A percentile compares a stretch with the other conserved stretches of the same genome.
Conservation (phyloP, 176 grass and related monocot species). For the Raddia distichophylla region DNA sequence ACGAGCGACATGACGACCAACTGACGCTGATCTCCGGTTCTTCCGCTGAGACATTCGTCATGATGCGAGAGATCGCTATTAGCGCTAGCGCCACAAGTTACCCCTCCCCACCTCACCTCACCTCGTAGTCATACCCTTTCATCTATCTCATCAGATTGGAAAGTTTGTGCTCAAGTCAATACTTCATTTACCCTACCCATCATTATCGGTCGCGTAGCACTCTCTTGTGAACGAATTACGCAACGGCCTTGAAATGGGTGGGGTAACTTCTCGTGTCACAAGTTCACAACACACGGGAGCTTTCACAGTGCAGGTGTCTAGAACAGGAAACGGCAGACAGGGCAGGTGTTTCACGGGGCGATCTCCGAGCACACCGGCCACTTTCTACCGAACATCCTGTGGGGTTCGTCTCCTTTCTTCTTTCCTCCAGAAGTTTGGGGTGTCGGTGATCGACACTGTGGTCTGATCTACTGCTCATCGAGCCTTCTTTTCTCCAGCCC, state of each 20-base stretch:
- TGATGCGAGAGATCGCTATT: not conserved
- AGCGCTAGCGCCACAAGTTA: not conserved
- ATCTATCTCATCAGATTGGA: not conserved
- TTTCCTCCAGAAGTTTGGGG: not conserved
- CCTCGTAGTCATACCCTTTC: not conserved
- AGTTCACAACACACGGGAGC: not conserved
- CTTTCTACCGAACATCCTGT: conserved; percentile 28
- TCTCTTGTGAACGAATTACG: not conserved
- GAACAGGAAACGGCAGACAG: not conserved
- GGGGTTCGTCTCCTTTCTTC: not conserved
- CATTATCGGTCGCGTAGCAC: too few species aligned
- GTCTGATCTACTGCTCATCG: not conserved
- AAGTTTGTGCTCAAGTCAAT: not conserved
- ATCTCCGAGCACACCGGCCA: conserved; percentile 11
- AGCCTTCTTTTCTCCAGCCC: not conserved
- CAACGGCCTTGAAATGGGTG: not conserved
- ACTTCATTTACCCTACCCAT: too few species aligned
- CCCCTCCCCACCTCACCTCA: too few species aligned
- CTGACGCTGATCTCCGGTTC: not conserved
- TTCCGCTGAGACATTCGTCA: conserved; percentile 26
- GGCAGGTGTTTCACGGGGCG: not conserved
- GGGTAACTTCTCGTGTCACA: not conserved
- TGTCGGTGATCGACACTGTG: conserved; percentile 40
- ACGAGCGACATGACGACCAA: not conserved
- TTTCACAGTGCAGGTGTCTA: not conserved